Evolutionary conservation across 2,329 filamentous ascomycete genomes (phyloP).

Genomic region (Ophiostoma quercus): DNA sequence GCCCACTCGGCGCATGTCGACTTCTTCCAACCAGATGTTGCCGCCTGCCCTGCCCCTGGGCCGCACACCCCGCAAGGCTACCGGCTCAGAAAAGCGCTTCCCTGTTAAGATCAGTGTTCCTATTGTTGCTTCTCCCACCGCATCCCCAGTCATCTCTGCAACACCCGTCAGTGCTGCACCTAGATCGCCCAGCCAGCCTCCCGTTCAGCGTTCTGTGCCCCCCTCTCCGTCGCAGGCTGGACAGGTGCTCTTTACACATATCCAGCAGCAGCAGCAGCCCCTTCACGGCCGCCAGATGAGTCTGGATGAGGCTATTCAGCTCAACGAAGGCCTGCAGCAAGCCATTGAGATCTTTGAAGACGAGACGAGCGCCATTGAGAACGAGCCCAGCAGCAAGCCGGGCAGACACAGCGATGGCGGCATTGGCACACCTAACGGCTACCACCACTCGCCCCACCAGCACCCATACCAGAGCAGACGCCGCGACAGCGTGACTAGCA

Average conservation of each 20-base stretch:
- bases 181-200: conserved; percentile 15
- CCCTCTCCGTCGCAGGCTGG: conserved; percentile 20
- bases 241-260: conserved; percentile 23
- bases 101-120: conserved; percentile 51
- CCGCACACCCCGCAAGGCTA: conserved; percentile 45
- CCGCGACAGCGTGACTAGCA: conserved; percentile 7
- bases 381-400: conserved; percentile 27
- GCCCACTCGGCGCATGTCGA: conserved; percentile 20
- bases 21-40: conserved; percentile 30
- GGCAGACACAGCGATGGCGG: conserved; percentile 26
- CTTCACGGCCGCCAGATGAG: conserved; percentile 40
- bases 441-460: conserved; percentile 27
- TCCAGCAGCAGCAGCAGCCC: conserved; percentile 27
- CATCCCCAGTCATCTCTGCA: not conserved
- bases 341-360: conserved; percentile 62
- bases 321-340: conserved; percentile 52
- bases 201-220: conserved; percentile 22
- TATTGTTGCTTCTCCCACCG: conserved; percentile 24
- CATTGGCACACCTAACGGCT: not conserved
- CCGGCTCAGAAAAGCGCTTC: conserved; percentile 53
- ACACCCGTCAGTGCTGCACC: conserved; percentile 3
- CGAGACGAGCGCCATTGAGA: conserved; percentile 35
- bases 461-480: conserved; percentile 33
- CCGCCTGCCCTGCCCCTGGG: conserved; percentile 32
- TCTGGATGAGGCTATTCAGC: conserved; percentile 49